Evolutionary conservation across 208 protist species (phyloP).

Genomic region (Acanthamoeba culbertsoni): DNA sequence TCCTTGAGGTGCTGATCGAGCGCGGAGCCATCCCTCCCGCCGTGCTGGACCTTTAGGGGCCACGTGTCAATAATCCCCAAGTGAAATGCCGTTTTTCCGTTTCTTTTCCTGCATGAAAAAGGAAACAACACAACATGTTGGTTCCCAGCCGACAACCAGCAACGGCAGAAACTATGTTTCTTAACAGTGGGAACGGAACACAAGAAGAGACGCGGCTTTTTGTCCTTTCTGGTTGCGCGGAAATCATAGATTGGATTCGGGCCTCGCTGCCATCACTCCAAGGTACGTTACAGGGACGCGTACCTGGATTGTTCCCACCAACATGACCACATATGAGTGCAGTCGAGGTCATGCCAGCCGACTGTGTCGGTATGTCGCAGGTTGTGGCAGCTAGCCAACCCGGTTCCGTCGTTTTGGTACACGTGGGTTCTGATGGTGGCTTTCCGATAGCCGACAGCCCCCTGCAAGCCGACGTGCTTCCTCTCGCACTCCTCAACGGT

Average conservation of each 20-base stretch:
- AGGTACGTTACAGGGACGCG: not conserved
- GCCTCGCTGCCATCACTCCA: not conserved
- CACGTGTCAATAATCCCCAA: too few species aligned
- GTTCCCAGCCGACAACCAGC: too few species aligned
- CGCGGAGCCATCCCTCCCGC: not conserved
- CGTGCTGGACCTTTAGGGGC: not conserved
- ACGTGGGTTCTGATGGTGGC: not conserved
- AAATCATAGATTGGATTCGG: not conserved
- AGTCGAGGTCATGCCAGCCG: not conserved
- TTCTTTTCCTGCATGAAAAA: not conserved
- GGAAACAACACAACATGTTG: too few species aligned
- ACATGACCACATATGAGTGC: not conserved
- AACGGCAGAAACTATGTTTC: too few species aligned
- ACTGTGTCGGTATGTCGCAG: not conserved
- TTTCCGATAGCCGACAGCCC: not conserved
- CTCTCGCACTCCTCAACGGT: not conserved
- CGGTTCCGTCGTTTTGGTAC: not conserved
- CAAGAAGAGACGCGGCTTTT: not conserved
- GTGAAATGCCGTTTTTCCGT: too few species aligned
- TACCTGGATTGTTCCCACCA: not conserved
- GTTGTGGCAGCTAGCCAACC: not conserved
- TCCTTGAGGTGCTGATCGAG: slow-evolving; percentile 6
- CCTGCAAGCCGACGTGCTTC: not conserved
- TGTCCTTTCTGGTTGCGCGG: not conserved
- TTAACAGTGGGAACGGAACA: not conserved